Evolutionary conservation across 352 stramenopile species (phyloP).

Genomic region (Blastocystis sp.): DNA sequence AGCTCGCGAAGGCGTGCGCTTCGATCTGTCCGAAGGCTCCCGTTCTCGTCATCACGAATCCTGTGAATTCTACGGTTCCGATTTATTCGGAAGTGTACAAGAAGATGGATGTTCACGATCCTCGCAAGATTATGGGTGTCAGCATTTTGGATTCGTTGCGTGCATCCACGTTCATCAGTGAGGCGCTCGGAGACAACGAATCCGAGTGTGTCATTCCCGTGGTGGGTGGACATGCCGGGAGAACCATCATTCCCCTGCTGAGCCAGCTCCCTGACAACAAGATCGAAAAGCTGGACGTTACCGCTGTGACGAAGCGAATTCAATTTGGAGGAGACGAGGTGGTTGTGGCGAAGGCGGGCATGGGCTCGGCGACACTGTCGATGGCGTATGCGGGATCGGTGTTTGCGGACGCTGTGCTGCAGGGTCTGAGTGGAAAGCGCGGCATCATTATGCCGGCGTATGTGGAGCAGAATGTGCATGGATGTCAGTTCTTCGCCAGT

Average conservation of each 20-base stretch:
- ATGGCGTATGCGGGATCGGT: constrained; percentile 95
- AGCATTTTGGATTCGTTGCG: background rate
- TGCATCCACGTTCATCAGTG: background rate
- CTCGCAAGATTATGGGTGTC: constrained; percentile 41
- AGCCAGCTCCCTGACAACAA: constrained; percentile 82
- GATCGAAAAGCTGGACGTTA: constrained; percentile 83
- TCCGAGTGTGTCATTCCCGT: constrained; percentile 77
- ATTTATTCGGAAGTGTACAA: constrained; percentile 97
- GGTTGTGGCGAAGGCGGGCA: constrained; percentile 76
- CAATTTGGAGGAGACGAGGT: constrained; percentile 89
- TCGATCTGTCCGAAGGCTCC: constrained; percentile 86
- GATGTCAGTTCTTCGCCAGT: constrained; percentile 83
- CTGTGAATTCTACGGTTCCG: constrained; percentile 97
- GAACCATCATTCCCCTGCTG: constrained; percentile 94
- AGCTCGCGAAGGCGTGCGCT: constrained; percentile 80
- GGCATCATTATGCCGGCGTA: constrained; percentile 89
- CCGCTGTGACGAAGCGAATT: constrained; percentile 85
- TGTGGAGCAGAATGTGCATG: constrained; percentile 86
- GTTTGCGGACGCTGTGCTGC: constrained; percentile 81
- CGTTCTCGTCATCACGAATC: constrained; percentile 95
- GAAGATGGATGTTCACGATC: constrained; percentile 69
- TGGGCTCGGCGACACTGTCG: constrained; percentile 90
- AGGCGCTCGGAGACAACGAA: background rate
- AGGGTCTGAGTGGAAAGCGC: constrained; percentile 82
- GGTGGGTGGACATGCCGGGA: constrained; percentile 94